A percentile compares a stretch with the other conserved stretches of the same genome.
Evolutionary conservation across 371 early-diverging fungal genomes (phyloP).

Genomic region (Batkoa obscura): DNA sequence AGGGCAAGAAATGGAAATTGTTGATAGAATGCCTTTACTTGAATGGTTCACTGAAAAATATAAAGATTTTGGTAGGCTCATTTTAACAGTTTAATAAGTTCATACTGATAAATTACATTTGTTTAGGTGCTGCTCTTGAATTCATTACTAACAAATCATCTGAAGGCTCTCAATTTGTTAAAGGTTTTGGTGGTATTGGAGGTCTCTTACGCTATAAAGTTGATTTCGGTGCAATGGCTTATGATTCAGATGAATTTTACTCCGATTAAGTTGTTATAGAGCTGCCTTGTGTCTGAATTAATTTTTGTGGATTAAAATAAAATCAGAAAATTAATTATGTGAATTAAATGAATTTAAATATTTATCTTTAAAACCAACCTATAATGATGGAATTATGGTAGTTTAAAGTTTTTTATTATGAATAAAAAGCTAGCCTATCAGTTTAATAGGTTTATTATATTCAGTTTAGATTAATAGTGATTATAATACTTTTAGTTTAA

Average conservation of each 20-base stretch:
- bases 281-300: neutral
- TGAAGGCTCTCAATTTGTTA: constrained; percentile 98
- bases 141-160: constrained; percentile 95
- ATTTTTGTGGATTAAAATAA: no score
- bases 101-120: neutral
- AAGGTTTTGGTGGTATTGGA: constrained; percentile 99
- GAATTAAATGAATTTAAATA: no score
- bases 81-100: no score
- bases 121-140: constrained; percentile 61
- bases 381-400: no score
- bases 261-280: constrained; percentile 1
- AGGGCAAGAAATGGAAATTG: constrained; percentile 49
- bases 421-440: no score
- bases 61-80: constrained; percentile 61
- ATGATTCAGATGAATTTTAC: constrained; percentile 21
- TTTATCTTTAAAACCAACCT: no score
- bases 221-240: constrained; percentile 36
- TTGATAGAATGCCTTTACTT: constrained; percentile 62
- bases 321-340: no score
- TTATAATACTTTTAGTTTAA: no score
- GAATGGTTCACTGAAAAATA: constrained; percentile 99
- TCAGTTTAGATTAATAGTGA: no score
- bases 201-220: constrained; percentile 97
- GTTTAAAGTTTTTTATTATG: no score
- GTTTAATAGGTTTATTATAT: no score